Base-by-base conservation (phyloP, 768 basidiomycete genomes). In the Tricholoma saponaceum region DNA sequence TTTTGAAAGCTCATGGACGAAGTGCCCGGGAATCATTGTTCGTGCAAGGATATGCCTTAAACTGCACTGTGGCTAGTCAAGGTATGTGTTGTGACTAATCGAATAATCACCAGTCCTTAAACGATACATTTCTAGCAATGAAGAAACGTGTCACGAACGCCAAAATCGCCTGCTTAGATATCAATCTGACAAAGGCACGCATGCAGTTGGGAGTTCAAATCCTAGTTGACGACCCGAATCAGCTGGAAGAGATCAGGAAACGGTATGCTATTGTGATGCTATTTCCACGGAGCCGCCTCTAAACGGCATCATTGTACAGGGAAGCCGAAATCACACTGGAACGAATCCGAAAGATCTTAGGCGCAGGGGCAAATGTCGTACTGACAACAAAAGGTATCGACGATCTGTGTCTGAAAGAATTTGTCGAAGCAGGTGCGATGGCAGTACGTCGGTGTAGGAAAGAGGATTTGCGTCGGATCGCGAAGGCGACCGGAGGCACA, bases 131-230 rank as follows among this genome's bases (percentile, higher is more conserved):
- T 30, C 12, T 60, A 98, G 97, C 96, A 4, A 99, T 99, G 97
- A 98, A 96, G 76, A 96, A 90, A 62, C 86, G 94, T 39, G 87
- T 99, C 64, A 79, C 81, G 5, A 89, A 87, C 63, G 97, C 97
- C 20, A 98, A 98, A 76, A 98, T 99, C 66, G 97, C 97, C 4
- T 98, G 96, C 74, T 80, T 99, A 58, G 97, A 99, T 69, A 98
- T 99, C 71, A 98, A 99, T 74, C 79, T 99, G 51, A 90, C 92
- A 67, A 98, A 98, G 74, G 79, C 90, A 37, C 87, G 97, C 39
- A 98, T 99, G 97, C 95, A 98, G 64, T 80, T 99, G 22, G 97
- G 97, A 57, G 87, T 99, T 2, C 97, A 99, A 69, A 95, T 99
- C 68, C 82, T 98, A 47, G 92, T 98, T 18, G 96, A 98, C 23